Conservation (phyloP, 352 stramenopile species). For the Phytophthora rubi region DNA sequence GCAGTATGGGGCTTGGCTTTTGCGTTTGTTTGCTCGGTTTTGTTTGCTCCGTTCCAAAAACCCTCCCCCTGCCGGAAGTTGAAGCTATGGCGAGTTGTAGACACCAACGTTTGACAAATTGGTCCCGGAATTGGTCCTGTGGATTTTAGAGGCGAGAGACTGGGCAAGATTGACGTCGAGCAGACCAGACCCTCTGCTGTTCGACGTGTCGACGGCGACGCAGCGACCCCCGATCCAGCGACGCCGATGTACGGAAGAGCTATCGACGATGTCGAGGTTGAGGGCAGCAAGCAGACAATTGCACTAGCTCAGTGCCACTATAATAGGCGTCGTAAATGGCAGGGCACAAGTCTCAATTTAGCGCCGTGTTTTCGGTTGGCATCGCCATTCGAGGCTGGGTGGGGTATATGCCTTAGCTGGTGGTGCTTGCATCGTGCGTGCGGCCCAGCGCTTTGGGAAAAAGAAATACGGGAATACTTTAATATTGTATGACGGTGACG, state of each 20-base stretch:
- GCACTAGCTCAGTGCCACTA: too few species aligned
- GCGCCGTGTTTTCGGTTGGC: too few species aligned
- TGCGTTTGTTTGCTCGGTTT: constrained; percentile 18
- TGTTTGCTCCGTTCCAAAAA: background rate
- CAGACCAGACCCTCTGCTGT: background rate
- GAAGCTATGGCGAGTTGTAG: background rate
- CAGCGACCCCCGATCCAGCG: background rate
- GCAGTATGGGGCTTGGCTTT: constrained; percentile 21
- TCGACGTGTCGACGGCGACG: constrained; percentile 23
- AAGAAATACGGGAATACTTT: too few species aligned
- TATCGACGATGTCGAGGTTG: background rate
- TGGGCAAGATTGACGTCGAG: background rate
- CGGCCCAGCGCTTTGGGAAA: too few species aligned
- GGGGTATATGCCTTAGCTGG: too few species aligned
- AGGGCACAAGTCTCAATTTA: too few species aligned
- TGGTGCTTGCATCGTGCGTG: too few species aligned
- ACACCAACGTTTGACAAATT: background rate
- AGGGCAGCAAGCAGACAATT: background rate
- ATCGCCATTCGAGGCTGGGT: too few species aligned
- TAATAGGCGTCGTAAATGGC: too few species aligned
- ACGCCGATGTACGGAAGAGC: background rate
- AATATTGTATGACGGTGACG: too few species aligned
- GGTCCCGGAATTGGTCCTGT: constrained; percentile 1
- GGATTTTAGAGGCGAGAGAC: constrained; percentile 18
- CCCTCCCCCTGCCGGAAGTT: constrained; percentile 11